phyloP scores from a whole-genome alignment of 768 basidiomycete species.

The Tricholoma sp. region DNA sequence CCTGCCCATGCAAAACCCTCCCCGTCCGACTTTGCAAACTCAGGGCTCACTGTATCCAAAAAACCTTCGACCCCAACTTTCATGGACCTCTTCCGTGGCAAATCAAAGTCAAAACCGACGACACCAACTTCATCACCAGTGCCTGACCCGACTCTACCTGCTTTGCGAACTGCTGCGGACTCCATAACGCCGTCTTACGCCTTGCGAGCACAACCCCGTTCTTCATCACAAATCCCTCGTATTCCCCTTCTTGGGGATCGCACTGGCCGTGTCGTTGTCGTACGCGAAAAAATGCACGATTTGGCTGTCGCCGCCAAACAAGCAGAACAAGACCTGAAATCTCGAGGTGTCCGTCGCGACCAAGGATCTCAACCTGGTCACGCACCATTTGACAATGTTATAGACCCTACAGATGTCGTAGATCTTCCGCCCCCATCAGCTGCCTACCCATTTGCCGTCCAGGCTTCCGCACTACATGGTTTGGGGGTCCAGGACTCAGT shows the following conservation, averaged over 20 bases:
- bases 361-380: constrained; percentile 36
- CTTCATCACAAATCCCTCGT: constrained; percentile 33
- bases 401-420: constrained; percentile 82
- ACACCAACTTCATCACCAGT: constrained; percentile 39
- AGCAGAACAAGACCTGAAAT: constrained; percentile 67
- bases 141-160: constrained; percentile 37
- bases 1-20: constrained; percentile 83
- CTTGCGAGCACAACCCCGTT: constrained; percentile 30
- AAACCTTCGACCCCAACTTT: constrained; percentile 49
- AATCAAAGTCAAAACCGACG: constrained; percentile 58
- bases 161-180: constrained; percentile 62
- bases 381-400: constrained; percentile 46
- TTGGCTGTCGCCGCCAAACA: constrained; percentile 66
- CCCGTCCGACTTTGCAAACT: constrained; percentile 52
- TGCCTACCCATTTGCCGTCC: constrained; percentile 67
- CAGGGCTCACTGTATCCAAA: constrained; percentile 37
- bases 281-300: constrained; percentile 77
- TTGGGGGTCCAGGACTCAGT: constrained; percentile 71
- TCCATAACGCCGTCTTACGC: constrained; percentile 44
- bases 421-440: constrained; percentile 70
- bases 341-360: constrained; percentile 43
- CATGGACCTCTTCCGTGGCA: constrained; percentile 68
- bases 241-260: constrained; percentile 29
- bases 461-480: constrained; percentile 68
- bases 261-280: constrained; percentile 68